Percentiles rank a stretch among this genome's conserved stretches.
These are phyloP conservation scores for Suillus decipiens DNA, from an alignment of 768 basidiomycete genomes.

Conservation along the genomic window DNA sequence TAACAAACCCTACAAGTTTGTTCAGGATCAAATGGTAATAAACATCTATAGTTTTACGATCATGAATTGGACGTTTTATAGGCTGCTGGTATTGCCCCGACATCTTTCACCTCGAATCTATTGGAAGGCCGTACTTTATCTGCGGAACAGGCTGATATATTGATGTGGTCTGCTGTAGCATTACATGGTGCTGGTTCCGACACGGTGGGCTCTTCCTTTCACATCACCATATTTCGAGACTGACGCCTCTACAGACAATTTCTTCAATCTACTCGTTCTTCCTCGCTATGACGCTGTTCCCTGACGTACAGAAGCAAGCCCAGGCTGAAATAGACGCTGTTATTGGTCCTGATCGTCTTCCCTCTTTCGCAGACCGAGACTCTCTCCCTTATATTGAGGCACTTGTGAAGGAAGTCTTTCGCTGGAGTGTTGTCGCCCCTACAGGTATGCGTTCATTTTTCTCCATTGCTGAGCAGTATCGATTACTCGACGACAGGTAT, in stretches of 20 bases:
- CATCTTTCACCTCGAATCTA: slow-evolving; percentile 59
- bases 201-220: neutral
- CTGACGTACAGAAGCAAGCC: slow-evolving; percentile 56
- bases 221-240: neutral
- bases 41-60: neutral
- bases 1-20: slow-evolving; percentile 54
- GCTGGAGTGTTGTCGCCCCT: slow-evolving; percentile 44
- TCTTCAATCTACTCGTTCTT: slow-evolving; percentile 17
- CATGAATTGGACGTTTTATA: slow-evolving; percentile 26
- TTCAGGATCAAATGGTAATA: slow-evolving; percentile 62
- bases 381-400: slow-evolving; percentile 63
- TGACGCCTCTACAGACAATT: neutral
- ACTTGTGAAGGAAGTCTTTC: slow-evolving; percentile 56
- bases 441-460: slow-evolving; percentile 36
- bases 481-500: slow-evolving; percentile 13
- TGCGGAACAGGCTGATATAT: slow-evolving; percentile 54
- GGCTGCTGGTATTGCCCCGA: slow-evolving; percentile 50
- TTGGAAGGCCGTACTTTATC: slow-evolving; percentile 53
- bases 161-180: slow-evolving; percentile 60
- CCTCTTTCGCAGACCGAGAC: slow-evolving; percentile 58
- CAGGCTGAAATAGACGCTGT: slow-evolving; percentile 64
- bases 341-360: slow-evolving; percentile 59
- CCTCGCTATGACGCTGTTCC: slow-evolving; percentile 7
- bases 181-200: slow-evolving; percentile 26
- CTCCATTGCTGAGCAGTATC: slow-evolving; percentile 33